Base-by-base conservation (phyloP, 306 rosid species). In the Cucurbita pepo region DNA sequence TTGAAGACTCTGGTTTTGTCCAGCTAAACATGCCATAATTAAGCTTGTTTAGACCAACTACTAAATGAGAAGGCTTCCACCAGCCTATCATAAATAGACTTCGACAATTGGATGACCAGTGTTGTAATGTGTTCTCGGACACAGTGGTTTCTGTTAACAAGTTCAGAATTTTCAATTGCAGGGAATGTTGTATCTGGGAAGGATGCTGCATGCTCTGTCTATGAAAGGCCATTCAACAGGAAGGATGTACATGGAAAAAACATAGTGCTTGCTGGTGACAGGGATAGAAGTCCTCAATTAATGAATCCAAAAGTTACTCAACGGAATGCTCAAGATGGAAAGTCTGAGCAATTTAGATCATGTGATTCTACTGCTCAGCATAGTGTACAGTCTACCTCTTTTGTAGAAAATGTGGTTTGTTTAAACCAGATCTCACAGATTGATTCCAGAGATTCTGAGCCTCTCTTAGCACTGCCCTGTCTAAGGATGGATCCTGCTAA, bases 191-290 rank as follows among this genome's bases (percentile, higher is more conserved):
- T 25, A 30, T 47, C 73, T 74, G 90, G 76, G 77, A 78, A 76
- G 34, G 72, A 75, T 77, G 74, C 53, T 77, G 79, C 76, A 41
- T 77, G 79, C 72, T 79, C 85, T 71, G 84, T 82, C 76, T 59
- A 72, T 85, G 80, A 86, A 78, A 85, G 87, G 45, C 88, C 61
- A 56, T 79, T 77, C 37, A 86, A 85, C 77, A 85, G 77, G 80
- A 88, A 73, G 78, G 54, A 41, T 78, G 56, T 77, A 57, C 88
- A 85, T 41, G 82, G 80, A 72, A 81, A 78, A 73, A 83, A 77
- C 81, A 55, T 63, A 56, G 74, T 78, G 55, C 79, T 77, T 47
- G 58, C 89, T 53, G 86, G 77, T 78, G 89, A 84, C 15, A 65
- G 38, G 76, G 83, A 81, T 66, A 84, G 74, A 77, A 69, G 55